A percentile compares a stretch with the other conserved stretches of the same genome.
Evolutionary conservation across 352 stramenopile species (phyloP).

Genomic region (Pythium phragmitis): DNA sequence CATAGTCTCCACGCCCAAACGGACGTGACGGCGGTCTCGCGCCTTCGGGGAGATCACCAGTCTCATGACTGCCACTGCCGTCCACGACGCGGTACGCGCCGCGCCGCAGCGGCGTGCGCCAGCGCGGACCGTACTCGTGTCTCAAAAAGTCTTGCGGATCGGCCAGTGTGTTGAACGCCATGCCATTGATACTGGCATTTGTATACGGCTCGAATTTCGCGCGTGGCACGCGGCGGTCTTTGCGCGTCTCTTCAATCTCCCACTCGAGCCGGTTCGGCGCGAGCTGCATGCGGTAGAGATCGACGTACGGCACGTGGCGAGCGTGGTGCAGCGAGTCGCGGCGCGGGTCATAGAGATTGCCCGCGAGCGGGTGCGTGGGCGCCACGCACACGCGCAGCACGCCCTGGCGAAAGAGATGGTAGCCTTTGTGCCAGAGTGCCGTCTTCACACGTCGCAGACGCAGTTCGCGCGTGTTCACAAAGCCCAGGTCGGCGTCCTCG

Average conservation of each 20-base stretch:
- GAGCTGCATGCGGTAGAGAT: conserved; percentile 34
- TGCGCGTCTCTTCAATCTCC: conserved; percentile 21
- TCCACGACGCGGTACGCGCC: conserved; percentile 2
- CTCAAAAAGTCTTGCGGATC: conserved; percentile 29
- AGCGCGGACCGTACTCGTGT: conserved; percentile 32
- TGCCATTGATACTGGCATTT: conserved; percentile 20
- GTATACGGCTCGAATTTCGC: conserved; percentile 27
- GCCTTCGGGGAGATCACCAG: neutral
- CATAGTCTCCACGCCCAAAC: neutral
- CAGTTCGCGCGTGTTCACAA: conserved; percentile 22
- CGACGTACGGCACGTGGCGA: conserved; percentile 33
- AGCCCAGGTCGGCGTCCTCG: conserved; percentile 50
- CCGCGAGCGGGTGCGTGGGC: conserved; percentile 33
- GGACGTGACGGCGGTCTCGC: neutral
- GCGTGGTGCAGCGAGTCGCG: conserved; percentile 10
- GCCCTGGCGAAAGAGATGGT: conserved; percentile 41
- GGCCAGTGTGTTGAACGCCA: conserved; percentile 29
- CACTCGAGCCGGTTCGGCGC: conserved; percentile 16
- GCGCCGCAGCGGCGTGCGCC: conserved; percentile 17
- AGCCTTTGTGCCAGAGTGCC: conserved; percentile 37
- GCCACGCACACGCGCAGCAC: conserved; percentile 34
- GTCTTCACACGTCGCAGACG: conserved; percentile 17
- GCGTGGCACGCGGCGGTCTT: conserved; percentile 17
- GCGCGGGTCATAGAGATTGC: conserved; percentile 26
- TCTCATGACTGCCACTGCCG: neutral